Evolutionary conservation across 2,329 filamentous ascomycete species (phyloP), one percentile per base, ranked within the genome.

Genomic region (Aspergillus hiratsukae): DNA sequence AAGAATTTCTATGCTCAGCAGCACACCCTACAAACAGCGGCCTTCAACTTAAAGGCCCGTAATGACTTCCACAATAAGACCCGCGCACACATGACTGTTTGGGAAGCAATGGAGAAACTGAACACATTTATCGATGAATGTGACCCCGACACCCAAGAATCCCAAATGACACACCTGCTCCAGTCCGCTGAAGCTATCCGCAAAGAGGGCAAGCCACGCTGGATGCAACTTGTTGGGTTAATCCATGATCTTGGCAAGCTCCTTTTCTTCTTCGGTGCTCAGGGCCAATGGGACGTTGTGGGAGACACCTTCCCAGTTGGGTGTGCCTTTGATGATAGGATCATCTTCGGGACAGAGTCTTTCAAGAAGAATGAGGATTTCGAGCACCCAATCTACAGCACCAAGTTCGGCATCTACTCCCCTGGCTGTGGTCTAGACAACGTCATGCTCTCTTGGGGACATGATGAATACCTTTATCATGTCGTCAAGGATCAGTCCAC

Each of bases 281-380:
- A 87, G 67, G 91, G 91, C 52, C 91, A 96, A 76, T 96, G 91
- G 91, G 91, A 95, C 69, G 91, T 96, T 3, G 91, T 96, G 28
- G 91, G 91, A 56, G 76, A 79, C 54, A 78, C 76, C 0, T 79
- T 79, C 65, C 74, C 75, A 31, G 76, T 79, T 10, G 76, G 76
- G 31, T 76, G 74, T 56, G 75, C 64, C 19, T 79, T 77, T 69
- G 87, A 90, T 69, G 78, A 86, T 58, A 80, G 82, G 62, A 93
- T 93, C 78, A 88, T 96, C 76, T 91, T 93, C 75, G 86, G 88
- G 0, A 84, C 87, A 53, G 90, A 77, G 27, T 76, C 87, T 25
- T 96, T 96, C 75, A 76, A 74, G 59, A 80, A 77, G 54, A 96
- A 96, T 77, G 89, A 90, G 0, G 91, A 96, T 75, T 80, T 73